Base-by-base conservation (phyloP, 2,329 filamentous ascomycete genomes). In the Ustilaginoidea virens region DNA sequence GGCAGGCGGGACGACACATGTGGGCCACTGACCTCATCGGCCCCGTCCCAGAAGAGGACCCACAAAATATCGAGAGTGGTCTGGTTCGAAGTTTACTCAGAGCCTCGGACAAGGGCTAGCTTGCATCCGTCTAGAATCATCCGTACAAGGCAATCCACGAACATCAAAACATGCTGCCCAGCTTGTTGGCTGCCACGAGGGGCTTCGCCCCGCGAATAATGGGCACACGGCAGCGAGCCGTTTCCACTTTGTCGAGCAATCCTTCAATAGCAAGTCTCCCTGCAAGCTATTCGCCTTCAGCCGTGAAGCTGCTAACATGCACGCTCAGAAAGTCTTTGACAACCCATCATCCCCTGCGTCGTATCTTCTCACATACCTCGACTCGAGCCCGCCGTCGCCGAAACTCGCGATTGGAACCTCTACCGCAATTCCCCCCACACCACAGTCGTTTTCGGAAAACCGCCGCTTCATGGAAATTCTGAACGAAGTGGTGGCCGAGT, bases 361-460 rank as follows among this genome's bases (percentile, higher is more conserved):
- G 2, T 60, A 74, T 43, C 52, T 73, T 18, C 61, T 80, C 17
- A 68, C 67, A 23, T 67, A 70, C 37, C 67, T 79, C 33, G 59
- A 69, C 21, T 66, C 62, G 22, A 49, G 58, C 10, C 70, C 72
- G 2, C 72, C 73, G 0, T 64, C 55, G 4, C 45, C 55, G 5
- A 46, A 48, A 17, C 52, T 78, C 13, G 61, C 71, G 10, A 66
- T 80, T 34, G 74, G 74, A 27, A 68, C 60, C 2, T 66, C 70
- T 0, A 66, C 63, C 5, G 41, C 52, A 11, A 36, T 75, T n/a
- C 72, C 72, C 2, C 73, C 73, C 1, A 74, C 69, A 0, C 69
- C 74, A 4, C 51, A 56, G 22, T 64, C 68, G 14, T 74, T 80
- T 42, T 53, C 47, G 14, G 63, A 69, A 42, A 80, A 79, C 44